Base-by-base conservation (phyloP, 2,329 filamentous ascomycete species). In the Aspergillus viridinutans region DNA sequence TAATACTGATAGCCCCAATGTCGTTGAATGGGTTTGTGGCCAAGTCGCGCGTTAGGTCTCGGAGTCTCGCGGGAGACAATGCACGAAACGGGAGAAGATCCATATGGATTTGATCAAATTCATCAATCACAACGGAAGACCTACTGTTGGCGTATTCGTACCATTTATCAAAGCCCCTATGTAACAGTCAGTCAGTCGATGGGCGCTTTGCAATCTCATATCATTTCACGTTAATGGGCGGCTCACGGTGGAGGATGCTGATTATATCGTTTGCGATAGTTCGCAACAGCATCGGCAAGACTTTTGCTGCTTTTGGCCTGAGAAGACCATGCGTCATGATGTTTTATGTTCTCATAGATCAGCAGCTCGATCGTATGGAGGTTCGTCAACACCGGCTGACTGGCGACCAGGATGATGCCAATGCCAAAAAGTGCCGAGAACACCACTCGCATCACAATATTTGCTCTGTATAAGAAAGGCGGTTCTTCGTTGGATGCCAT, bases 51-150 rank as follows among this genome's bases (percentile, higher is more conserved):
- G 83, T 86, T 52, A 80, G 71, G 42, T 78, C 68, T 42, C 84
- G 76, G 28, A 86, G 74, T 40, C 80, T 73, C 25, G 74, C 72
- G 0, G 84, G 82, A 3, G 72, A 67, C 28, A 85, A 67, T 3
- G 80, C 76, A 49, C 78, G 81, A 61, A 85, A 86, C 1, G 83
- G 83, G 7, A 80, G 69, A 8, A 86, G 67, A 61, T 86, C 82
- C 23, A 79, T 67, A 58, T 85, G 71, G 17, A 87, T 84, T 60
- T 81, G 82, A 69, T 86, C 82, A 59, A 80, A 86, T 60, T 85
- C 81, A 59, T 87, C 84, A 50, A 86, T 81, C 8, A 86, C 69
- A 4, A 79, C 66, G 1, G 82, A 81, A 14, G 77, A 79, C 42
- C 78, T 78, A 6, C 70, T 76, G 4, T 72, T 78, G 1, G 84